Conservation (phyloP, 139 green algal genomes). For the Tetradesmus lagerheimii region DNA sequence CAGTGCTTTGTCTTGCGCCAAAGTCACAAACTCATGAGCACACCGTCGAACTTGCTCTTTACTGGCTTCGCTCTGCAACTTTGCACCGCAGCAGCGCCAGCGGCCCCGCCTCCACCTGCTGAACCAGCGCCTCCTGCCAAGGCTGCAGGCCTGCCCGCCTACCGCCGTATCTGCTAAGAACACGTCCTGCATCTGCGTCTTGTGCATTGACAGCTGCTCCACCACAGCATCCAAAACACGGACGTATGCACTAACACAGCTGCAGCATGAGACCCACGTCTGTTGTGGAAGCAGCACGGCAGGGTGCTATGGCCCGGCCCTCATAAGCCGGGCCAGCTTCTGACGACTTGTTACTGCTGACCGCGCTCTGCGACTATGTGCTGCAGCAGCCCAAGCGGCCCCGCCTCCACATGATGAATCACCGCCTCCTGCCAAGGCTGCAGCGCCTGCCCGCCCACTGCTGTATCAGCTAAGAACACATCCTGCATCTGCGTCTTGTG, state of each 20-base stretch:
- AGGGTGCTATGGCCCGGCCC: too few relatives aligned
- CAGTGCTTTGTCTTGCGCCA: too few relatives aligned
- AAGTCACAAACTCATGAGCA: too few relatives aligned
- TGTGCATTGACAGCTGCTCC: background rate
- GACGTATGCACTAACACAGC: constrained; percentile 42
- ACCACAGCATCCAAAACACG: constrained; percentile 59
- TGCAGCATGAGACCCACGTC: too few relatives aligned
- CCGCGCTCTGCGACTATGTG: background rate
- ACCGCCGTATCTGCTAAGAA: background rate
- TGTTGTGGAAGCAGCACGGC: too few relatives aligned
- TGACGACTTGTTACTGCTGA: background rate
- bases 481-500: constrained; percentile 37
- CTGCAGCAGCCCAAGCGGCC: constrained; percentile 36
- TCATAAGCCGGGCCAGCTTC: too few relatives aligned
- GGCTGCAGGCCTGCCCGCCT: background rate
- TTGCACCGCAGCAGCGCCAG: too few relatives aligned
- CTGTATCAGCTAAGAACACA: background rate
- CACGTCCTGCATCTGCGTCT: constrained; percentile 16
- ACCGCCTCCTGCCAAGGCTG: constrained; percentile 44
- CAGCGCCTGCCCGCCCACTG: constrained; percentile 35
- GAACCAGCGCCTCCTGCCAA: background rate
- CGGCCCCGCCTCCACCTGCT: background rate
- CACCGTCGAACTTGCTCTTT: too few relatives aligned
- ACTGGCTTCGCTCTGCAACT: too few relatives aligned
- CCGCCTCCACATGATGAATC: constrained; percentile 3